These are phyloP conservation scores for Venturia pyrina DNA, from an alignment of 2,329 filamentous ascomycete genomes.

Conservation along the genomic window DNA sequence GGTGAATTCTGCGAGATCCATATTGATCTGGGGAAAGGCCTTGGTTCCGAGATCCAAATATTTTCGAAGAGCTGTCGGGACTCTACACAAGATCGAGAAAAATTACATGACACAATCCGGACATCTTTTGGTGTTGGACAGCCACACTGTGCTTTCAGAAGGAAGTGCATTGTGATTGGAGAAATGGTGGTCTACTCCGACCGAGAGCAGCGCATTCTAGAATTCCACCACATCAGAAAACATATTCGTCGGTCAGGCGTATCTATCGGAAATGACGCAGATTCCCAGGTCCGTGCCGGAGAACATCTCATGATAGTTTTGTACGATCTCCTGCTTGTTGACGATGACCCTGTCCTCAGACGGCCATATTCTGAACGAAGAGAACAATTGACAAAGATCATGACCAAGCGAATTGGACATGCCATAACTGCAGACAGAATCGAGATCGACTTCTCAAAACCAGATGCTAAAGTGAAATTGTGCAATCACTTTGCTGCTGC, in stretches of 20 bases:
- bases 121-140: conserved; percentile 54
- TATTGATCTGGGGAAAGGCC: conserved; percentile 51
- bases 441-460: conserved; percentile 54
- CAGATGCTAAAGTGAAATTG: conserved; percentile 44
- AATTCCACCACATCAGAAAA: conserved; percentile 75
- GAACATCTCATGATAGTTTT: conserved; percentile 53
- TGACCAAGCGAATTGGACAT: conserved; percentile 47
- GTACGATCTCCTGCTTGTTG: conserved; percentile 49
- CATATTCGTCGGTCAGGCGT: conserved; percentile 65
- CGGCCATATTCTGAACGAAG: conserved; percentile 51
- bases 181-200: conserved; percentile 74
- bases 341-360: conserved; percentile 42
- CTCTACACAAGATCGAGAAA: conserved; percentile 60
- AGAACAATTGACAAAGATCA: conserved; percentile 46
- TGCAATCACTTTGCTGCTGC: conserved; percentile 56
- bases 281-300: conserved; percentile 49
- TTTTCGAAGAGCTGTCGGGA: conserved; percentile 92
- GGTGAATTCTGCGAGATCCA: conserved; percentile 85
- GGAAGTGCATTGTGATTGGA: conserved; percentile 68
- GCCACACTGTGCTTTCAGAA: conserved; percentile 47
- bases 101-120: conserved; percentile 53
- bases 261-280: conserved; percentile 56
- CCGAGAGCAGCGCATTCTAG: conserved; percentile 51
- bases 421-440: conserved; percentile 58
- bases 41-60: conserved; percentile 53